Base-by-base conservation (phyloP, 495 filamentous ascomycete species). In the Lepidopterella palustris region DNA sequence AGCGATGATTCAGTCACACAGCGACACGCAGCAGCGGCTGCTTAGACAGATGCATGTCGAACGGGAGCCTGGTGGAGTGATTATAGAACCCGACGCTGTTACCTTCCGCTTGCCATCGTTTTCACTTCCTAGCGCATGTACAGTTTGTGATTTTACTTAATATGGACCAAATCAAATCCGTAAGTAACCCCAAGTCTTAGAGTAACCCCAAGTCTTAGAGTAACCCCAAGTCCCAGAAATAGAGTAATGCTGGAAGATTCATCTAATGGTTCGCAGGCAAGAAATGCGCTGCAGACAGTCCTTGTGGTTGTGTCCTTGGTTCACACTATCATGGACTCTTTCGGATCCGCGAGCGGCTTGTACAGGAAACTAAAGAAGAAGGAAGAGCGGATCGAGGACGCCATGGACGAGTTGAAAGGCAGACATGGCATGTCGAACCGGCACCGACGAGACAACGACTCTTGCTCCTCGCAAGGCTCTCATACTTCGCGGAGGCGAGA, bases 341-440 rank as follows among this genome's bases (percentile, higher is more conserved):
- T 63, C 29, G 50, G 49, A 21, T 63, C 61, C 9, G 52, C 55
- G 23, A 55, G 55, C 51, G 29, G 55, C 31, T 50, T 63, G 0
- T 63, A 63, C 48, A 47, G 55, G 20, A 63, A 53, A 35, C 54
- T 64, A 9, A 68, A 59, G 48, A 63, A 53, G 58, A 60, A 60
- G 57, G 58, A 45, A 45, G 56, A 67, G 50, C 58, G 55, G 59
- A 42, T 42, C 40, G 45, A 49, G 48, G 42, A 59, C 48, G 51
- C 57, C 45, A 54, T 60, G 59, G 23, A 54, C 60, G 59, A 72
- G 64, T 45, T 23, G 13, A 42, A 3, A 29, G 35, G 13, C 20
- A 32, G 53, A 55, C 28, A 60, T 23, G 57, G 26, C 25, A 51
- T 52, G 4, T 10, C 27, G 32, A 13, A 15, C 29, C 48, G 18